Conservation (phyloP, 2,329 filamentous ascomycete species). For the Teratosphaeriaceae sp. region DNA sequence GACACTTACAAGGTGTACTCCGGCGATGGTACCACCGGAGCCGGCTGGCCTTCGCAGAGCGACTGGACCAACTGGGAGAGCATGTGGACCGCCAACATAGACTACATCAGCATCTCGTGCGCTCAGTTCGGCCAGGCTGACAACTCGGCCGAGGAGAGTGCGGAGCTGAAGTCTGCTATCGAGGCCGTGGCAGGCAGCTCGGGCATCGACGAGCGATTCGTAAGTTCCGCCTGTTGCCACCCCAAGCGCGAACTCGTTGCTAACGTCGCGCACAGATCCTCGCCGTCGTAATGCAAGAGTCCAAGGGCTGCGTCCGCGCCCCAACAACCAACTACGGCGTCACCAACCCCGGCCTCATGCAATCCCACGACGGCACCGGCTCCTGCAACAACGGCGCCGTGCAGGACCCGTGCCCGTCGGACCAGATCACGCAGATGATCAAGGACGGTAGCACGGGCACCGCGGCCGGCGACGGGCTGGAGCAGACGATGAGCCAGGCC, state of each 20-base stretch:
- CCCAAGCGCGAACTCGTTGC: background rate
- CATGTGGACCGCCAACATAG: slow-evolving; percentile 31
- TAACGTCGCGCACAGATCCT: slow-evolving; percentile 22
- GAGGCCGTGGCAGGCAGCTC: slow-evolving; percentile 24
- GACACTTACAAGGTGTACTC: slow-evolving; percentile 18
- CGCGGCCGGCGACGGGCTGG: slow-evolving; percentile 36
- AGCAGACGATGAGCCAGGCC: slow-evolving; percentile 30
- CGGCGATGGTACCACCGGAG: slow-evolving; percentile 8
- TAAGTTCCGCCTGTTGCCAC: background rate
- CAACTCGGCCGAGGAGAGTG: slow-evolving; percentile 34
- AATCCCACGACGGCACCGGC: slow-evolving; percentile 35
- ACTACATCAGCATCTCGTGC: slow-evolving; percentile 34
- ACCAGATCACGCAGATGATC: slow-evolving; percentile 35
- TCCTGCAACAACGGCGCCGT: slow-evolving; percentile 31
- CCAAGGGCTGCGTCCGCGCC: slow-evolving; percentile 41
- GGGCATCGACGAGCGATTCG: slow-evolving; percentile 35
- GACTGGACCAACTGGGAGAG: slow-evolving; percentile 21
- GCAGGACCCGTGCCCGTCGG: slow-evolving; percentile 34
- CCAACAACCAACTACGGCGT: slow-evolving; percentile 37
- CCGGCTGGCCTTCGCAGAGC: slow-evolving; percentile 21
- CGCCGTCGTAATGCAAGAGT: slow-evolving; percentile 42
- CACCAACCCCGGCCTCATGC: slow-evolving; percentile 43
- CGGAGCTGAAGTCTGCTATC: slow-evolving; percentile 35
- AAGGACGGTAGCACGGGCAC: slow-evolving; percentile 40
- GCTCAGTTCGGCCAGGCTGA: slow-evolving; percentile 28